Percentiles rank a stretch among this genome's conserved stretches.
phyloP scores from a whole-genome alignment of 169 alveolate genomes.

The Plasmodium falciparum region DNA sequence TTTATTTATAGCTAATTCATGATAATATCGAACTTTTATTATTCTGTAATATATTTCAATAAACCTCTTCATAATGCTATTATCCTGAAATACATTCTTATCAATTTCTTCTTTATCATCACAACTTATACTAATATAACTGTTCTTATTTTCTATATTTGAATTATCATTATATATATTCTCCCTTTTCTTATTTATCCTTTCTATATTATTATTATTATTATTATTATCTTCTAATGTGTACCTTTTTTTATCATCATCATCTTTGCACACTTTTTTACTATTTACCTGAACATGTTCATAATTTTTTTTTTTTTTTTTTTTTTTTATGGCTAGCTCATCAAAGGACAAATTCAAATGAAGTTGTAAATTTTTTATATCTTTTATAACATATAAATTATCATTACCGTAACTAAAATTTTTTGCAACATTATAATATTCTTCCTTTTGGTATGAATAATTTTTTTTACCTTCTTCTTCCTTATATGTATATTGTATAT shows the following conservation, averaged over 20 bases:
- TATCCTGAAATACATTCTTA: not conserved
- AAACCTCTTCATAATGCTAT: constrained; percentile 1
- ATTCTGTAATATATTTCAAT: constrained; percentile 29
- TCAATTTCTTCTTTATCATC: not conserved
- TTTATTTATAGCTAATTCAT: constrained; percentile 62
- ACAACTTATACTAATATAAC: not conserved
- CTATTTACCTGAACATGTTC: not conserved
- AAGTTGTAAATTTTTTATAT: not conserved
- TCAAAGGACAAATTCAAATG: not conserved
- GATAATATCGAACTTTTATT: constrained; percentile 59
- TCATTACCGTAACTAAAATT: not conserved
- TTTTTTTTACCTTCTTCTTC: not conserved
- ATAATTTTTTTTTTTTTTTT: not conserved
- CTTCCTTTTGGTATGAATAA: constrained; percentile 13
- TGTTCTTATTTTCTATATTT: not conserved
- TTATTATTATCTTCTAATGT: not conserved
- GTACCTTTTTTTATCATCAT: not conserved
- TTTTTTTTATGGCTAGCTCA: too few relatives aligned
- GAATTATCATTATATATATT: not conserved
- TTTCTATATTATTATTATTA: too few relatives aligned
- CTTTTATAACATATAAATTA: constrained; percentile 1
- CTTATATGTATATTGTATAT: constrained; percentile 34
- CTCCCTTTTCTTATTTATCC: too few relatives aligned
- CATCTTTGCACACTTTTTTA: not conserved
- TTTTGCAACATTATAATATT: not conserved